Percentiles rank a stretch among this genome's conserved stretches.
Conservation (phyloP, 345 rosid species). For the Acer yangbiense region DNA sequence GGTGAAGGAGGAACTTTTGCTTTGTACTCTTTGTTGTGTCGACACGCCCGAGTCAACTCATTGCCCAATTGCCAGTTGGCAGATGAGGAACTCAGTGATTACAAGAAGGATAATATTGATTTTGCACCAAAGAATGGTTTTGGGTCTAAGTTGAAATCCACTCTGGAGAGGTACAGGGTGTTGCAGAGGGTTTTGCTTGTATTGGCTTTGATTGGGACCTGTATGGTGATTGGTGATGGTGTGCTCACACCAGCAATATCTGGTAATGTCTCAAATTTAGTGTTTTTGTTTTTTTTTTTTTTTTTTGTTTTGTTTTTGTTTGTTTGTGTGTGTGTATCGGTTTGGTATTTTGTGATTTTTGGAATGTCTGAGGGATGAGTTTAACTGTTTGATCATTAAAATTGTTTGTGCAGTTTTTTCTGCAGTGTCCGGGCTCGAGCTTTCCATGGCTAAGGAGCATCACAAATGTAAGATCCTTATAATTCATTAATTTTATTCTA, state of each 20-base stretch:
- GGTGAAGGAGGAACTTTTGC: conserved; percentile 98
- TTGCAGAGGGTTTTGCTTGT: conserved; percentile 78
- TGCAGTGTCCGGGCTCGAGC: conserved; percentile 91
- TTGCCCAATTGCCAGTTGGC: conserved; percentile 80
- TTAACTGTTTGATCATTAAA: conserved; percentile 17
- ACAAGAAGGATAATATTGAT: conserved; percentile 48
- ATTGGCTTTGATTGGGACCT: conserved; percentile 84
- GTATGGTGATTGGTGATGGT: conserved; percentile 98
- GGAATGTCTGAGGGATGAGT: conserved; percentile 3
- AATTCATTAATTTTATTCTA: background rate
- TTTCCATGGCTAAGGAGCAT: conserved; percentile 72
- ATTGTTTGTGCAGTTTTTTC: conserved; percentile 65
- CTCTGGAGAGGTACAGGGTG: conserved; percentile 63
- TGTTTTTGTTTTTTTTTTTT: background rate
- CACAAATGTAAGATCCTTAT: conserved; percentile 62
- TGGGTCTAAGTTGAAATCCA: conserved; percentile 61
- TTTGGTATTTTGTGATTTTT: background rate
- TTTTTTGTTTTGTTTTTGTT: background rate
- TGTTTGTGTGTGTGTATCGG: background rate
- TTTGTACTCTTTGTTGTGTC: conserved; percentile 77
- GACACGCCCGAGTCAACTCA: conserved; percentile 86
- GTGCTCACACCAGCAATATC: conserved; percentile 88
- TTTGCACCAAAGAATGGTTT: conserved; percentile 40
- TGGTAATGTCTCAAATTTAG: conserved; percentile 42
- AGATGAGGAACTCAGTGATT: conserved; percentile 72